These are phyloP conservation scores for Dictyostelium intermedium DNA, from an alignment of 78 protist genomes.

Conservation along the genomic window DNA sequence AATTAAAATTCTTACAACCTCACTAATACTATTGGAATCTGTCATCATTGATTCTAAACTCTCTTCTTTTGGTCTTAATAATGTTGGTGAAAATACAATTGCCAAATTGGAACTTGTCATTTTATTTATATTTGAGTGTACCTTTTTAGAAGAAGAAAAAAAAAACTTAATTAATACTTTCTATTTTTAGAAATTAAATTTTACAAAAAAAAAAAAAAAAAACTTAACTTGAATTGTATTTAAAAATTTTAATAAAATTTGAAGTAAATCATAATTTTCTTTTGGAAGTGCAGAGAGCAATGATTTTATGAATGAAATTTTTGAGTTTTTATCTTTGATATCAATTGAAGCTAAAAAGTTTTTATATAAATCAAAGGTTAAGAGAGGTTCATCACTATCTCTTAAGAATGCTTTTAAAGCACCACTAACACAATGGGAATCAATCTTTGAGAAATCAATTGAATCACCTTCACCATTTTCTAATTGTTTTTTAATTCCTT, in stretches of 20 bases:
- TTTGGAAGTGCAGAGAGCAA: slow-evolving; percentile 50
- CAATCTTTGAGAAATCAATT: slow-evolving; percentile 22
- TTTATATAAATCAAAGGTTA: slow-evolving; percentile 73
- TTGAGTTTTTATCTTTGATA: slow-evolving; percentile 43
- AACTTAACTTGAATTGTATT: slow-evolving; percentile 54
- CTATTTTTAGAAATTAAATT: not conserved
- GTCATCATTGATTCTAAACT: slow-evolving; percentile 72
- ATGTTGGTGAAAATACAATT: slow-evolving; percentile 76
- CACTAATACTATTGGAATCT: slow-evolving; percentile 33
- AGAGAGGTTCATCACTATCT: slow-evolving; percentile 70
- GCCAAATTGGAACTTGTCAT: slow-evolving; percentile 76
- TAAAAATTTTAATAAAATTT: slow-evolving; percentile 46
- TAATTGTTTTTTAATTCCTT: slow-evolving; percentile 51
- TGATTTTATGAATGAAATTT: slow-evolving; percentile 47
- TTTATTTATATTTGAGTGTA: slow-evolving; percentile 39
- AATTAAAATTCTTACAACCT: slow-evolving; percentile 26
- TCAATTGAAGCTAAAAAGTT: slow-evolving; percentile 63
- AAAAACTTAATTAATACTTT: not conserved
- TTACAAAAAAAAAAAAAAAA: not conserved
- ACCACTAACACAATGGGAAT: slow-evolving; percentile 57
- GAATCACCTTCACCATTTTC: slow-evolving; percentile 34
- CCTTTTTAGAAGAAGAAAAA: not conserved
- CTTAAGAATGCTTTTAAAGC: slow-evolving; percentile 65
- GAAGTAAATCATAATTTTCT: slow-evolving; percentile 39
- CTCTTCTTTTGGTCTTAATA: slow-evolving; percentile 74